Conservation (phyloP, 306 rosid genomes). For the Chamaecrista fasciculata region DNA sequence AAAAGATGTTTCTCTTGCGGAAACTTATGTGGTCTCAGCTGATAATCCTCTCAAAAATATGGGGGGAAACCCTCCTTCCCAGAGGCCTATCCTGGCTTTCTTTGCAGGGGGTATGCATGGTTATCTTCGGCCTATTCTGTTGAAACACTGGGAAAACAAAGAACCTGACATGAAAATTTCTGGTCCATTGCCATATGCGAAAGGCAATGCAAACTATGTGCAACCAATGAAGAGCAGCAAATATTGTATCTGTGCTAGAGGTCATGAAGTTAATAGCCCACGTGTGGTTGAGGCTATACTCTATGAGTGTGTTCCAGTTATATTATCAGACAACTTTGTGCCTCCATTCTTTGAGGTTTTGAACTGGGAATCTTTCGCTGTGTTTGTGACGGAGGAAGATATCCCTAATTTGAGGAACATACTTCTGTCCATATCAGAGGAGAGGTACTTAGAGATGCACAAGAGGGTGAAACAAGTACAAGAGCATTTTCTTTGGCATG, state of each 20-base stretch:
- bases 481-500: slow-evolving; percentile 89
- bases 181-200: slow-evolving; percentile 52
- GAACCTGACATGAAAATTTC: slow-evolving; percentile 86
- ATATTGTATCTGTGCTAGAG: slow-evolving; percentile 91
- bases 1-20: slow-evolving; percentile 89
- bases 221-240: slow-evolving; percentile 80
- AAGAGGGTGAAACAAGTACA: slow-evolving; percentile 78
- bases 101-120: slow-evolving; percentile 92
- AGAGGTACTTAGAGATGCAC: slow-evolving; percentile 68
- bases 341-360: slow-evolving; percentile 85
- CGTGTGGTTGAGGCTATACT: slow-evolving; percentile 85
- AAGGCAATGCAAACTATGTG: slow-evolving; percentile 54
- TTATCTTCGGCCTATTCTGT: slow-evolving; percentile 64
- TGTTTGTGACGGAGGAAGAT: slow-evolving; percentile 73
- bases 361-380: slow-evolving; percentile 91
- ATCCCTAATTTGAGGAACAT: slow-evolving; percentile 74
- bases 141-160: slow-evolving; percentile 77
- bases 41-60: slow-evolving; percentile 61
- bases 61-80: slow-evolving; percentile 74
- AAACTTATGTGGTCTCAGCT: slow-evolving; percentile 56
- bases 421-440: slow-evolving; percentile 66
- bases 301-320: slow-evolving; percentile 84
- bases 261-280: slow-evolving; percentile 93
- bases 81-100: slow-evolving; percentile 72
- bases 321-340: slow-evolving; percentile 90